phyloP scores from a whole-genome alignment of 2,329 filamentous ascomycete genomes.

The Trichoderma brevicompactum region DNA sequence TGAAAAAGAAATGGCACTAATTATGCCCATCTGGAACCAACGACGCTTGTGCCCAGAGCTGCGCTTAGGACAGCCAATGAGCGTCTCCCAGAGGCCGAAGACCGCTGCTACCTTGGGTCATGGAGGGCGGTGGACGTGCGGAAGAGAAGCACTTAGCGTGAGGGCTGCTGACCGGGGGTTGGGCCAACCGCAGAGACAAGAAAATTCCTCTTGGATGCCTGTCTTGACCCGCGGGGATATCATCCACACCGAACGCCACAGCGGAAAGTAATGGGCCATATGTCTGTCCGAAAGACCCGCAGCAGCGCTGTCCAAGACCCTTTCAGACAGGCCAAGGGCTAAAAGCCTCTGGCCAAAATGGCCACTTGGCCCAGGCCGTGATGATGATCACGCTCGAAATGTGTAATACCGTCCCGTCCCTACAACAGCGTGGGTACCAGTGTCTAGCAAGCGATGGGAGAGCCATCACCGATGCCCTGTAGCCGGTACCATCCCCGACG shows the following conservation, averaged over 20 bases:
- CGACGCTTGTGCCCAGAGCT: conserved; percentile 37
- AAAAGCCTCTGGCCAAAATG: conserved; percentile 11
- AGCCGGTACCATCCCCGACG: conserved; percentile 4
- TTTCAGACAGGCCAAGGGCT: conserved; percentile 8
- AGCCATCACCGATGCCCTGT: conserved; percentile 10
- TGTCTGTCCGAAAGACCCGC: conserved; percentile 8
- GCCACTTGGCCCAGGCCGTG: conserved; percentile 8
- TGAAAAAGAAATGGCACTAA: conserved; percentile 39
- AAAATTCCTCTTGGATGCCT: conserved; percentile 23
- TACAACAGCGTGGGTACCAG: conserved; percentile 2
- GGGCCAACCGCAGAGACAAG: conserved; percentile 22
- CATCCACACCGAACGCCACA: conserved; percentile 26
- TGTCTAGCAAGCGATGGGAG: neutral
- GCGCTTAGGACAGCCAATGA: conserved; percentile 57
- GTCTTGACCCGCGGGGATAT: conserved; percentile 26
- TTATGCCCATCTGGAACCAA: conserved; percentile 37
- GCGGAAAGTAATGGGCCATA: conserved; percentile 15
- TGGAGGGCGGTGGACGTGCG: conserved; percentile 39
- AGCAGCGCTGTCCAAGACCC: neutral
- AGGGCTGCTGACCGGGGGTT: conserved; percentile 31
- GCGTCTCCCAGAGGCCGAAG: conserved; percentile 38
- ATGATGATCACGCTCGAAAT: neutral
- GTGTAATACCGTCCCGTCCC: neutral
- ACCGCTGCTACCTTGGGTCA: conserved; percentile 29
- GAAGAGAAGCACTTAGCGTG: conserved; percentile 30